Evolutionary conservation across 768 basidiomycete species (phyloP), one percentile per base, ranked within the genome.

Genomic region (Tylopilus rubrobrunneus): DNA sequence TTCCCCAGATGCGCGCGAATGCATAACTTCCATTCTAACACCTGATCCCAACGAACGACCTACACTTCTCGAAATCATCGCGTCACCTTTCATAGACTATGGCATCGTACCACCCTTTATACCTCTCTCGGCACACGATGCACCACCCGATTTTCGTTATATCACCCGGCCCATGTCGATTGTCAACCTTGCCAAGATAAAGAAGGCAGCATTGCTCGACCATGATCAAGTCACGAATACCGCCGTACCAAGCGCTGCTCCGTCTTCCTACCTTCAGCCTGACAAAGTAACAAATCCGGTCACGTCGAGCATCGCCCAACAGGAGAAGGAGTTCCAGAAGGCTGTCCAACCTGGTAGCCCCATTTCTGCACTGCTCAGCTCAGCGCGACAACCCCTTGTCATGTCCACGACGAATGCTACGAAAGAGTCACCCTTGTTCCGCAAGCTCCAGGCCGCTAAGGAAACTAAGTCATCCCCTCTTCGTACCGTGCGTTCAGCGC

Each of bases 261-360:
- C 55, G 19, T 56, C 49, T n/a, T 40, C 59, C n/a, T 49, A 54
- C 7, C 25, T 57, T 14, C 52, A 63, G 5, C 41, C 65, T 1
- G 61, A 65, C 21, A 60, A 56, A 48, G 53, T 57, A 15, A 54
- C 53, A 41, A 78, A 76, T 65, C 78, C 73, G 45, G 74, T 78
- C 50, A 80, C 79, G 15, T 81, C 80, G 12, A 87, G 78, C 43
- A 84, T 88, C 53, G 86, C 86, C 4, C 81, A 92, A 62, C 90
- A 92, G 66, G 97, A 99, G 80, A 87, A 87, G 68, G 97, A 98
- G 70, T 98, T 98, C 85, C 87, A 89, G 74, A 86, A 88, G 63
- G 97, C 94, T 2, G 91, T 98, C 1, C 92, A 94, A 65, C 96
- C 95, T 7, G 93, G 91, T 41, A 91, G 88, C 56, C 97, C 97